Evolutionary conservation across 805 yeast species (phyloP).

Genomic region (Wickerhamomyces sydowiorum): DNA sequence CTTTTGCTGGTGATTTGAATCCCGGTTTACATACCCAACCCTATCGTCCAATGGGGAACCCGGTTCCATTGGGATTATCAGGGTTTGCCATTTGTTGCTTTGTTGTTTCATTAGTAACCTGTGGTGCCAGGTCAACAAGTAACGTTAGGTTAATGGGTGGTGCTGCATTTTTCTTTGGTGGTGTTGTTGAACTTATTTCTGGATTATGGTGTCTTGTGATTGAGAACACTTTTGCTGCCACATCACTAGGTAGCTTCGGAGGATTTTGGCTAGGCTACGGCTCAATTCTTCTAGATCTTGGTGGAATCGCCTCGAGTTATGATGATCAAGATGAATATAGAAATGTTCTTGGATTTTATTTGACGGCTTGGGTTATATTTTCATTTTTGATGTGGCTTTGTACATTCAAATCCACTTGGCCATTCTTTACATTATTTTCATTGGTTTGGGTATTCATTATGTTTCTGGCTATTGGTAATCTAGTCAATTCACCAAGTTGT

Average conservation of each 20-base stretch:
- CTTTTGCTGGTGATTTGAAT: slow-evolving; percentile 55
- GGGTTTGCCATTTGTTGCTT: slow-evolving; percentile 57
- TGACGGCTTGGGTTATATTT: slow-evolving; percentile 61
- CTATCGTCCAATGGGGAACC: slow-evolving; percentile 56
- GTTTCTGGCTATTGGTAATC: slow-evolving; percentile 42
- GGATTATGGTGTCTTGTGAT: slow-evolving; percentile 74
- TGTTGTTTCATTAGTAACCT: slow-evolving; percentile 57
- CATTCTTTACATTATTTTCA: slow-evolving; percentile 49
- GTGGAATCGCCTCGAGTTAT: slow-evolving; percentile 48
- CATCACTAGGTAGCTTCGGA: slow-evolving; percentile 44
- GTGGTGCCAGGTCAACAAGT: slow-evolving; percentile 62
- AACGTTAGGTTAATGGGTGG: slow-evolving; percentile 59
- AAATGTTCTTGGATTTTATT: slow-evolving; percentile 52
- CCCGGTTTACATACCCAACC: slow-evolving; percentile 41
- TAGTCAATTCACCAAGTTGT: slow-evolving; percentile 38
- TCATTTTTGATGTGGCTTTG: slow-evolving; percentile 51
- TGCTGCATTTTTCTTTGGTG: slow-evolving; percentile 67
- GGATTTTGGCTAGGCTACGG: slow-evolving; percentile 79
- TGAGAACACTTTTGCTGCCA: slow-evolving; percentile 73
- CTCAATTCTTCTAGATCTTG: slow-evolving; percentile 53
- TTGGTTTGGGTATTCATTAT: slow-evolving; percentile 50
- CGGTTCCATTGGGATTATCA: slow-evolving; percentile 69
- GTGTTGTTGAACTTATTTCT: slow-evolving; percentile 63
- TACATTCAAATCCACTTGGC: slow-evolving; percentile 55
- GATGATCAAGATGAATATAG: slow-evolving; percentile 36